Percentiles rank a stretch among this genome's conserved stretches.
These are phyloP conservation scores for Dioszegia aurantiaca DNA, from an alignment of 768 basidiomycete species.

Conservation along the genomic window DNA sequence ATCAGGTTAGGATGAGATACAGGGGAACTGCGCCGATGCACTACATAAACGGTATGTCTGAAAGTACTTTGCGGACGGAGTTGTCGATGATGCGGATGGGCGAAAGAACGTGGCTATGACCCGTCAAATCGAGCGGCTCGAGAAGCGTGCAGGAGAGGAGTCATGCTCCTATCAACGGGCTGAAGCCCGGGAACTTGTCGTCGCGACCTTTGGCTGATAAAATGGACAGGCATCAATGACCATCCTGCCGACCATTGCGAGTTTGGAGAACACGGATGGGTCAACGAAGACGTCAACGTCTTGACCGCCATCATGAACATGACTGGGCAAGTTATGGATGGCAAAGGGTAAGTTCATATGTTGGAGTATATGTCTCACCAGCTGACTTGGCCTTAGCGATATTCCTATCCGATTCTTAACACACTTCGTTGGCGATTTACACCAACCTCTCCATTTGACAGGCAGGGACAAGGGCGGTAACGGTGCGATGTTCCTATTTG, in stretches of 20 bases:
- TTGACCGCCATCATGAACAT: slow-evolving; percentile 75
- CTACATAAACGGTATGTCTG: slow-evolving; percentile 49
- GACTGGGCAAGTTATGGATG: slow-evolving; percentile 59
- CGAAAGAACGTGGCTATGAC: too few species aligned
- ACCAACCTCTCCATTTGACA: slow-evolving; percentile 87
- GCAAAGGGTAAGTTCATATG: slow-evolving; percentile 33
- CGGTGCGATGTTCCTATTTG: slow-evolving; percentile 69
- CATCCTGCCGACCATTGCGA: slow-evolving; percentile 70
- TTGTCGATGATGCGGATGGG: too few species aligned
- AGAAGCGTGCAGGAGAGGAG: too few species aligned
- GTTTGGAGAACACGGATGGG: slow-evolving; percentile 75
- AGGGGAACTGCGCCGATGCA: slow-evolving; percentile 49
- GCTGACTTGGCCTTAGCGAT: slow-evolving; percentile 52
- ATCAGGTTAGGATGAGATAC: slow-evolving; percentile 59
- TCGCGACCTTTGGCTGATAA: too few species aligned
- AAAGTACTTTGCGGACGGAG: too few species aligned
- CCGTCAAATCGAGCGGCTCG: too few species aligned
- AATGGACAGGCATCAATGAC: slow-evolving; percentile 60
- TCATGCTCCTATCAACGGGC: too few species aligned
- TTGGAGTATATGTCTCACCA: background rate
- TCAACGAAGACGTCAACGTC: slow-evolving; percentile 61
- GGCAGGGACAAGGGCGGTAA: slow-evolving; percentile 88
- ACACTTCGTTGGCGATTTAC: slow-evolving; percentile 90
- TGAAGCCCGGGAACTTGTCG: too few species aligned
- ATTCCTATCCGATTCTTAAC: slow-evolving; percentile 88